Percentiles rank a stretch among this genome's conserved stretches.
Evolutionary conservation across 73 alveolate genomes (phyloP).

Genomic region (Tetrahymena elliotti): DNA sequence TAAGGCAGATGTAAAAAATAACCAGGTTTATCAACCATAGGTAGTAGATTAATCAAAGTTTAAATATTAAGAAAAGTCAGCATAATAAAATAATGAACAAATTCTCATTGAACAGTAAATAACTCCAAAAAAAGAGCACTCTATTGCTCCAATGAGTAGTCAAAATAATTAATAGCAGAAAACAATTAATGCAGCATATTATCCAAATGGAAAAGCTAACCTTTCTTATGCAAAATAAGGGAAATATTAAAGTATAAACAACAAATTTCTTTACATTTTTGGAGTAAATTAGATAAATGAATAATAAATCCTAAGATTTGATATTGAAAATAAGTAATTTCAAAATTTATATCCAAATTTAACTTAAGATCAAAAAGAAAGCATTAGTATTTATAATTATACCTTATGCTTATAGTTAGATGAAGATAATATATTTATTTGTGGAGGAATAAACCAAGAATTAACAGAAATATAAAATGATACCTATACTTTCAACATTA

Average conservation of each 20-base stretch:
- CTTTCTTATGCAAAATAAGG: not conserved
- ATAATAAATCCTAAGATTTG: not conserved
- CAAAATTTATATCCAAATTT: not conserved
- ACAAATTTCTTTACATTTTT: not conserved
- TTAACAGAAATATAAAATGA: not conserved
- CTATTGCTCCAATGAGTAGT: not conserved
- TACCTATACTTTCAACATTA: not conserved
- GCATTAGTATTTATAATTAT: not conserved
- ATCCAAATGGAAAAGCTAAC: not conserved
- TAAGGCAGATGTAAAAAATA: not conserved
- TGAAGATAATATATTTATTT: not conserved
- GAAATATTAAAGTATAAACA: not conserved
- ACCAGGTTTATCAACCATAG: not conserved
- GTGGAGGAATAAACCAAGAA: not conserved
- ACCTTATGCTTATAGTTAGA: not conserved
- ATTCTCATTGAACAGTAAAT: not conserved
- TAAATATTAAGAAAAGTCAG: not conserved
- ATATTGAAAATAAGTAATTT: not conserved
- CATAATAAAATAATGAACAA: not conserved
- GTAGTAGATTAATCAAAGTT: not conserved
- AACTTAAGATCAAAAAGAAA: not conserved
- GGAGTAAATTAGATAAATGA: not conserved
- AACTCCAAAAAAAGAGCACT: not conserved
- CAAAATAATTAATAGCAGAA: not conserved
- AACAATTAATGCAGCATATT: not conserved